Base-by-base conservation (phyloP, 208 protist species). In the Leishmania amazonensis region DNA sequence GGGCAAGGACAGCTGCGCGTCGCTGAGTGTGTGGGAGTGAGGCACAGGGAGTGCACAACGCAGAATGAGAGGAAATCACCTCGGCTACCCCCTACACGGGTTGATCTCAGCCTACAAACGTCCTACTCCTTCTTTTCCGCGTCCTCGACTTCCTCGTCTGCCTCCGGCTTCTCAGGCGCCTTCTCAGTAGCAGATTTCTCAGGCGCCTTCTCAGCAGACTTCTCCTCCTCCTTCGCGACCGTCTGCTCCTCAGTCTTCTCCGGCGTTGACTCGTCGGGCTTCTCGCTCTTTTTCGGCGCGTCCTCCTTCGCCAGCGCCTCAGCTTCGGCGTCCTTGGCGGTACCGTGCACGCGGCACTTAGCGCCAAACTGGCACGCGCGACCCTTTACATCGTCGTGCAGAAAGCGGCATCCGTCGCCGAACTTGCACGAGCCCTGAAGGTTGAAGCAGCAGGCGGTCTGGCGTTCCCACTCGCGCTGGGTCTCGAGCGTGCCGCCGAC, bases 381-480 rank as follows among this genome's bases (percentile, higher is more conserved):
- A 47, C 84, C 87, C 58, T 80, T 75, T 67, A 90, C 87, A 31
- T 95, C 86, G 53, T 95, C 88, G 83, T 97, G 94, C 57, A 95
- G 75, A 83, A 96, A 97, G 78, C 91, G 91, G 87, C 94, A 97
- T 15, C 74, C 79, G 15, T 95, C 92, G 64, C 85, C 87, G 78
- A 95, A 97, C 83, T 94, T 94, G 85, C 94, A 97, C 68, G 86
- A 90, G 49, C 92, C 92, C 82, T 97, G 92, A 21, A 89, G 83
- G 81, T 90, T 89, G 86, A 97, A 97, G 80, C 94, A 97, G 88
- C 94, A 97, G 57, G 87, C 85, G 38, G 91, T 95, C 73, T 94
- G 85, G 67, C 87, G 81, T 79, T 95, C 92, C 86, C 88, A 97
- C 79, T 93, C 88, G 19, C 89, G 85, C 80, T 96, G 91, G 13